Evolutionary conservation across 345 rosid genomes (phyloP).

Genomic region (Luvunga scandens): DNA sequence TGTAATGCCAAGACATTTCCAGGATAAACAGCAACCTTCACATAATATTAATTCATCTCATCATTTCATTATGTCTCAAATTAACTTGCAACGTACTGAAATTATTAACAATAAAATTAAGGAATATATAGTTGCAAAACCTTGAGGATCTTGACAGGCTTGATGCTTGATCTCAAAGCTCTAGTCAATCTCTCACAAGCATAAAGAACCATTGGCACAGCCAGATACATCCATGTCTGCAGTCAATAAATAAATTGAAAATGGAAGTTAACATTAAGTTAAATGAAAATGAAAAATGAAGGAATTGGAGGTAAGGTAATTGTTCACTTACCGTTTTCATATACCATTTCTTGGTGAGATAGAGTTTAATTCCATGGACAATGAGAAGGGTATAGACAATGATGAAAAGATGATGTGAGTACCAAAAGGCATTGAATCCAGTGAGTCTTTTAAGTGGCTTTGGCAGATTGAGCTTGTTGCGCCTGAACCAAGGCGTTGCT

Average conservation of each 20-base stretch:
- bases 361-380: conserved; percentile 73
- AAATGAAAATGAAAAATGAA: not conserved
- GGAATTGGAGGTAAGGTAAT: not conserved
- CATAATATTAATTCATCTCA: not conserved
- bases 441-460: conserved; percentile 66
- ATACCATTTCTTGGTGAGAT: conserved; percentile 71
- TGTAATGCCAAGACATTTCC: conserved; percentile 78
- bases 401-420: conserved; percentile 77
- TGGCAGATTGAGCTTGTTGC: conserved; percentile 72
- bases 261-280: not conserved
- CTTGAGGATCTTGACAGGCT: conserved; percentile 77
- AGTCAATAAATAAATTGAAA: not conserved
- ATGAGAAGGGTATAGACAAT: conserved; percentile 76
- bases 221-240: conserved; percentile 94
- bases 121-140: conserved; percentile 17
- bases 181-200: conserved; percentile 65
- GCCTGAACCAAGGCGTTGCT: conserved; percentile 88
- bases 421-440: conserved; percentile 94
- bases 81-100: not conserved
- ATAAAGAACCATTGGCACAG: conserved; percentile 64
- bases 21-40: conserved; percentile 74
- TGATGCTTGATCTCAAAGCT: conserved; percentile 79
- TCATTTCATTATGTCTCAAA: too few species aligned
- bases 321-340: conserved; percentile 58
- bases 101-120: too few species aligned